Conservation (phyloP, 2,329 filamentous ascomycete genomes). For the Fusarium palustre region DNA sequence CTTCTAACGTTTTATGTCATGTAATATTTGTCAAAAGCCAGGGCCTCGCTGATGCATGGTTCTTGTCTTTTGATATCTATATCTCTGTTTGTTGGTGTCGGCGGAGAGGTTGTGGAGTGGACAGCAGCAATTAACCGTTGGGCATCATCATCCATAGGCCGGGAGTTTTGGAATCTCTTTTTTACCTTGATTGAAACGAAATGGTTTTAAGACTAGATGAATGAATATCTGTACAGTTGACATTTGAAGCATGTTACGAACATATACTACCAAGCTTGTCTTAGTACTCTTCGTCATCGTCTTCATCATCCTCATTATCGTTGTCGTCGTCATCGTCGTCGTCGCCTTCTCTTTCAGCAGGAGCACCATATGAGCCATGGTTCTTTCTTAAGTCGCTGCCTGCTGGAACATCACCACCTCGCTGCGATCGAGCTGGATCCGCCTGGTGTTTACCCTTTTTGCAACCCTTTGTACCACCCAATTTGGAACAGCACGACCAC, state of each 20-base stretch:
- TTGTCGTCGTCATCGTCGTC: neutral
- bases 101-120: conserved; percentile 10
- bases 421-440: conserved; percentile 9
- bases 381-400: conserved; percentile 21
- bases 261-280: neutral
- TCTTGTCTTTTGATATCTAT: conserved; percentile 35
- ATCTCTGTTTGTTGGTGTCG: conserved; percentile 16
- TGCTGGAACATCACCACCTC: conserved; percentile 21
- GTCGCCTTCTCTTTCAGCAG: neutral
- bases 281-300: neutral
- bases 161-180: conserved; percentile 42
- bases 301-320: neutral
- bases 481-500: conserved; percentile 11
- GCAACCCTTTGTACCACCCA: conserved; percentile 8
- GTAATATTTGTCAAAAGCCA: conserved; percentile 41
- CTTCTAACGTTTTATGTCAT: conserved; percentile 38
- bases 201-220: conserved; percentile 18
- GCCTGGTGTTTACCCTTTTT: conserved; percentile 16
- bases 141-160: conserved; percentile 43
- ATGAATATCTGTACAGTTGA: neutral
- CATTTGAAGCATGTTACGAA: neutral
- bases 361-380: neutral
- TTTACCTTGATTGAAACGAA: conserved; percentile 25
- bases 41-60: conserved; percentile 18
- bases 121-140: conserved; percentile 21